Conservation (phyloP, 768 basidiomycete species). For the Hortiboletus campestris region DNA sequence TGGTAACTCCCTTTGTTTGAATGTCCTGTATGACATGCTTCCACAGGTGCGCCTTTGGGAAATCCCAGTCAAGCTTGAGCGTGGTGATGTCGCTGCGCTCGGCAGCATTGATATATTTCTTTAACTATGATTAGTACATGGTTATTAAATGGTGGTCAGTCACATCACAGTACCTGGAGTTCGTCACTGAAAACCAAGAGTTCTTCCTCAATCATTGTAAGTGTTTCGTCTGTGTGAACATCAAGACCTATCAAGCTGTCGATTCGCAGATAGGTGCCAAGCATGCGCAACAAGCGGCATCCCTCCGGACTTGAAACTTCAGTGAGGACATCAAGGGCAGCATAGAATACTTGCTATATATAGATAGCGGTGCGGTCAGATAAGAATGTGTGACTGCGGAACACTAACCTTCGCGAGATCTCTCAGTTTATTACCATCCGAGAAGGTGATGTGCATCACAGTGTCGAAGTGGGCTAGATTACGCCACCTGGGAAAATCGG, state of each 20-base stretch:
- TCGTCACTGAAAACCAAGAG: neutral
- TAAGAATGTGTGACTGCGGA: neutral
- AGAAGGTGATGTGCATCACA: neutral
- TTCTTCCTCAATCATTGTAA: neutral
- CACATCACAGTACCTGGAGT: neutral
- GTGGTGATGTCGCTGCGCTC: neutral
- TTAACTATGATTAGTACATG: neutral
- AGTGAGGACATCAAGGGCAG: neutral
- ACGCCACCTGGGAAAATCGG: neutral
- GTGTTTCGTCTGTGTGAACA: slow-evolving; percentile 26
- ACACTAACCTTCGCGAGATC: slow-evolving; percentile 1
- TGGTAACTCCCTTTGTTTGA: slow-evolving; percentile 27
- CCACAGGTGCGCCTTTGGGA: slow-evolving; percentile 36
- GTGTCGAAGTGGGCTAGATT: slow-evolving; percentile 1
- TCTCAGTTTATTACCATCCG: slow-evolving; percentile 1
- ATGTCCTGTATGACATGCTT: slow-evolving; percentile 36
- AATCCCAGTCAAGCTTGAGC: slow-evolving; percentile 26
- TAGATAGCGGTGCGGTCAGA: neutral
- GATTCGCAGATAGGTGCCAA: slow-evolving; percentile 32
- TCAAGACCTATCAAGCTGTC: slow-evolving; percentile 30
- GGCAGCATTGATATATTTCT: neutral
- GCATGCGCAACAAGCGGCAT: slow-evolving; percentile 26
- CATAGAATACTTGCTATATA: slow-evolving; percentile 1
- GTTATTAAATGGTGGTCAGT: too few species aligned
- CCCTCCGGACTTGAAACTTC: slow-evolving; percentile 8